These are phyloP conservation scores for Gloeophyllum trabeum DNA, from an alignment of 768 basidiomycete species.

Conservation along the genomic window DNA sequence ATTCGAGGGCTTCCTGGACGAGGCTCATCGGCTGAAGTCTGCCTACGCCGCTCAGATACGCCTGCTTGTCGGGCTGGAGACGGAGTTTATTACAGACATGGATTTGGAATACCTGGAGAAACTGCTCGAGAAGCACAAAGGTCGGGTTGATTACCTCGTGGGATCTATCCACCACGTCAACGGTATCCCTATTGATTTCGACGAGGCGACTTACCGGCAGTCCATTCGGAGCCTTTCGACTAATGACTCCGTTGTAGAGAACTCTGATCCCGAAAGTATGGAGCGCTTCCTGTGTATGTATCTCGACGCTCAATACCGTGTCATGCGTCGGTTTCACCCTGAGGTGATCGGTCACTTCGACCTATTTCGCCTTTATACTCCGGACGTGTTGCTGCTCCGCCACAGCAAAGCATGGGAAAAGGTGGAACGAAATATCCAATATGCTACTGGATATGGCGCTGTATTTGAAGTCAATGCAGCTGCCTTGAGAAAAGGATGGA, in stretches of 20 bases:
- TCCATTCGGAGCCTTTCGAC: slow-evolving; percentile 33
- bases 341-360: slow-evolving; percentile 93
- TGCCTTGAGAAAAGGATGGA: slow-evolving; percentile 88
- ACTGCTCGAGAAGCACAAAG: slow-evolving; percentile 35
- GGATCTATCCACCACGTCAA: slow-evolving; percentile 92
- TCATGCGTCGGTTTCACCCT: slow-evolving; percentile 64
- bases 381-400: slow-evolving; percentile 41
- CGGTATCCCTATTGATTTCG: slow-evolving; percentile 87
- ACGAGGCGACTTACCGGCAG: slow-evolving; percentile 52
- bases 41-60: slow-evolving; percentile 53
- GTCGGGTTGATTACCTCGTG: slow-evolving; percentile 75
- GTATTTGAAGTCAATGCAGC: slow-evolving; percentile 91
- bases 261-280: slow-evolving; percentile 19
- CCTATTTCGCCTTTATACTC: slow-evolving; percentile 79
- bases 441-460: slow-evolving; percentile 72
- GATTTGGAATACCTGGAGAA: slow-evolving; percentile 51
- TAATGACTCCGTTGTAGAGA: slow-evolving; percentile 15
- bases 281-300: slow-evolving; percentile 51
- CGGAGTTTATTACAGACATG: slow-evolving; percentile 67
- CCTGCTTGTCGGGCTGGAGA: slow-evolving; percentile 85
- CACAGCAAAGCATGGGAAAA: slow-evolving; percentile 51
- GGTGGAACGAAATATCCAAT: slow-evolving; percentile 64
- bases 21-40: slow-evolving; percentile 68
- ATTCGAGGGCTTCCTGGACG: slow-evolving; percentile 63
- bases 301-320: slow-evolving; percentile 74